Conservation (phyloP, 441 rosid genomes). For the Brassica balearica region DNA sequence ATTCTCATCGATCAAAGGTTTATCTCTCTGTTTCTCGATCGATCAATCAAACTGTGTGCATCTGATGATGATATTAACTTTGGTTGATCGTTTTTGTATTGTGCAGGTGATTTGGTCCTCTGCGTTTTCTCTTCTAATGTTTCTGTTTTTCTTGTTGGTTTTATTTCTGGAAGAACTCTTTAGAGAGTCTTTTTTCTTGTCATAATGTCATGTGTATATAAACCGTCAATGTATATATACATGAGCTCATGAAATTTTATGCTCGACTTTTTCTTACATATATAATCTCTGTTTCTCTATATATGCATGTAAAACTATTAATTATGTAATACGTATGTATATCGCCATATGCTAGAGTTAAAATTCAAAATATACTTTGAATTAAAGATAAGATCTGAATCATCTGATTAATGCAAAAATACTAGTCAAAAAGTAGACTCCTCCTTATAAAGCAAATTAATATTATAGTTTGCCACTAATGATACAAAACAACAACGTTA, state of each 20-base stretch:
- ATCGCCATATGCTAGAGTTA: neutral
- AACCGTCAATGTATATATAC: conserved; percentile 18
- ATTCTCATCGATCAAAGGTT: conserved; percentile 31
- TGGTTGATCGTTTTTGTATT: neutral
- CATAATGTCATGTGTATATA: conserved; percentile 21
- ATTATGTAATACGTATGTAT: neutral
- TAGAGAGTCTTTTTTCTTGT: conserved; percentile 1
- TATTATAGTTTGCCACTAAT: neutral
- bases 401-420: neutral
- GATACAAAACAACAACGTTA: neutral
- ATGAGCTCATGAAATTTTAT: conserved; percentile 30
- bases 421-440: neutral
- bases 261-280: neutral
- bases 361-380: neutral
- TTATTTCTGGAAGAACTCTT: neutral
- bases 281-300: neutral
- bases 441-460: too few species aligned
- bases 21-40: conserved; percentile 31
- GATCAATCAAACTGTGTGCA: neutral
- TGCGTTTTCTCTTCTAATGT: conserved; percentile 21
- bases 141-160: conserved; percentile 4
- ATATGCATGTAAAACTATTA: neutral
- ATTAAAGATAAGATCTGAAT: conserved; percentile 2
- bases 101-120: conserved; percentile 31
- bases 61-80: neutral